phyloP scores from a whole-genome alignment of 2,329 filamentous ascomycete genomes.

The Pseudocercospora vitis region DNA sequence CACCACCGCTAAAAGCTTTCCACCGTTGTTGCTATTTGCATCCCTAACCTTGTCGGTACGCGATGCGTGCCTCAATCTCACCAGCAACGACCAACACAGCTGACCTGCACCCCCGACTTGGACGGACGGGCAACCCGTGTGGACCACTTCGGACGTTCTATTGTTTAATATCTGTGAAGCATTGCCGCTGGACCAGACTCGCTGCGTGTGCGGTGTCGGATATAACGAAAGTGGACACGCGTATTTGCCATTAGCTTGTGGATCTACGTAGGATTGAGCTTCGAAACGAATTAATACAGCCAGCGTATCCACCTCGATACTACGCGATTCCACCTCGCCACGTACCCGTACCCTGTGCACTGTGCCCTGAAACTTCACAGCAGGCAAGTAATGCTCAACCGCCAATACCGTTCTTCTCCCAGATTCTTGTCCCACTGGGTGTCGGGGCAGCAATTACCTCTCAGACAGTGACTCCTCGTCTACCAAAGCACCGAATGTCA shows the following conservation, averaged over 20 bases:
- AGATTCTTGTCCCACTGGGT: not conserved
- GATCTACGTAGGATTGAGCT: not conserved
- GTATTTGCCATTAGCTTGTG: not conserved
- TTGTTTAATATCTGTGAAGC: too few relatives aligned
- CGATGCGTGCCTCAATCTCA: not conserved
- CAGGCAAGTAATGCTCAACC: too few relatives aligned
- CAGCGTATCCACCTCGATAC: constrained; percentile 4
- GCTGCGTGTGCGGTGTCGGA: too few relatives aligned
- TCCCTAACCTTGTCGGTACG: not conserved
- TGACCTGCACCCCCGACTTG: not conserved
- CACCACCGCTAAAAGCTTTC: not conserved
- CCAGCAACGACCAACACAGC: not conserved
- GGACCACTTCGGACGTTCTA: not conserved
- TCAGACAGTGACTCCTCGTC: not conserved
- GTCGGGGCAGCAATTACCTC: not conserved
- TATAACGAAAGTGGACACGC: not conserved
- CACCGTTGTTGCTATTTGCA: not conserved
- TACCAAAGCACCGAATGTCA: not conserved
- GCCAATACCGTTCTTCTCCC: too few relatives aligned
- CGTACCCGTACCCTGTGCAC: not conserved
- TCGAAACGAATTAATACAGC: not conserved
- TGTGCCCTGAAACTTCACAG: not conserved
- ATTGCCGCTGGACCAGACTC: too few relatives aligned
- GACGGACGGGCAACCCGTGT: not conserved
- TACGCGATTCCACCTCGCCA: constrained; percentile 11